phyloP scores from a whole-genome alignment of 257 asterid genomes.

The Solanum dulcamara region DNA sequence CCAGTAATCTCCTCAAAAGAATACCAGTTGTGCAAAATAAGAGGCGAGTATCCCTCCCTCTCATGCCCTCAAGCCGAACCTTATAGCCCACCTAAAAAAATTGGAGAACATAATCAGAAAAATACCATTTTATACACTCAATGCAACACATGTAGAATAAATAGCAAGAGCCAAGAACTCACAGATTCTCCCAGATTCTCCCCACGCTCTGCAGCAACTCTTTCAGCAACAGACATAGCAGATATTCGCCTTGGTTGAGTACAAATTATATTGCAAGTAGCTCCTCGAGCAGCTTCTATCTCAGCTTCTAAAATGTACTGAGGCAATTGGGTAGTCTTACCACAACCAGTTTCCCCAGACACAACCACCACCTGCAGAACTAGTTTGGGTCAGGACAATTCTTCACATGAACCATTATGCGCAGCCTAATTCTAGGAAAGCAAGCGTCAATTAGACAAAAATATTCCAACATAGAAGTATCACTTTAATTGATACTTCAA shows the following conservation, averaged over 20 bases:
- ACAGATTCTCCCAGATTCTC: slow-evolving; percentile 86
- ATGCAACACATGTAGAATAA: slow-evolving; percentile 6
- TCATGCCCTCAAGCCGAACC: slow-evolving; percentile 94
- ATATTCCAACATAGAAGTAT: not conserved
- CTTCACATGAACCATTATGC: not conserved
- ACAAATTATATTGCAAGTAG: slow-evolving; percentile 77
- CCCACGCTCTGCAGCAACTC: slow-evolving; percentile 96
- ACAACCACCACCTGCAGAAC: slow-evolving; percentile 63
- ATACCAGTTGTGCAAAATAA: slow-evolving; percentile 87
- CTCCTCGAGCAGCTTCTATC: slow-evolving; percentile 66
- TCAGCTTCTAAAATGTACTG: slow-evolving; percentile 83
- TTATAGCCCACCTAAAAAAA: slow-evolving; percentile 72
- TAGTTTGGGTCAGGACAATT: not conserved
- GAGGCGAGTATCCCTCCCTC: slow-evolving; percentile 90
- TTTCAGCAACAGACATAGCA: slow-evolving; percentile 84
- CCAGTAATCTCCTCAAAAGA: slow-evolving; percentile 71
- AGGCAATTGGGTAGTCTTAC: slow-evolving; percentile 90
- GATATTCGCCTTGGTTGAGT: slow-evolving; percentile 95
- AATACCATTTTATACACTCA: not conserved
- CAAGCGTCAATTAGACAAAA: not conserved
- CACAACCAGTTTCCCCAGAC: slow-evolving; percentile 94
- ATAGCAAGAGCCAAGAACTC: slow-evolving; percentile 17
- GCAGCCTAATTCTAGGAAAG: not conserved
- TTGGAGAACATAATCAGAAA: not conserved
- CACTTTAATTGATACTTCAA: not conserved